Conservation (phyloP, 2,329 filamentous ascomycete genomes). For the Colletotrichum graminicola region DNA sequence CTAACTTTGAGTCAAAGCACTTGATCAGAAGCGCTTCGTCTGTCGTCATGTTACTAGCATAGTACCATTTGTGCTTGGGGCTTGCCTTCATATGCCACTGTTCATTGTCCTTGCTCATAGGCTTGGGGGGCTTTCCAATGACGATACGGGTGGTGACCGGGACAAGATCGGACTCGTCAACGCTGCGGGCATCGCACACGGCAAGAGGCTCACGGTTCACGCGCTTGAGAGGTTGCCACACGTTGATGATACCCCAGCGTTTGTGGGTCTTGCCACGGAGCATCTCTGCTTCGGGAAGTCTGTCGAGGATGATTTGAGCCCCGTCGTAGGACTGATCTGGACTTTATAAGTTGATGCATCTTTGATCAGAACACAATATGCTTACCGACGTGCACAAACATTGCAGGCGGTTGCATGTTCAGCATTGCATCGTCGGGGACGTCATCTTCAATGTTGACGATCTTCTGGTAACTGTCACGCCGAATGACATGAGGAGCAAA, state of each 20-base stretch:
- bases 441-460: background rate
- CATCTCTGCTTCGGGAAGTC: slow-evolving; percentile 7
- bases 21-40: slow-evolving; percentile 7
- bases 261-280: slow-evolving; percentile 6
- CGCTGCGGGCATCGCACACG: slow-evolving; percentile 53
- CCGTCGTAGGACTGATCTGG: slow-evolving; percentile 2
- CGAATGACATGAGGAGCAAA: slow-evolving; percentile 10
- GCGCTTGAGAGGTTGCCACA: slow-evolving; percentile 62
- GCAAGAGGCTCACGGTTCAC: slow-evolving; percentile 58
- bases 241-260: slow-evolving; percentile 43
- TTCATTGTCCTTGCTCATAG: background rate
- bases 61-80: background rate
- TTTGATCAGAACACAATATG: rapidly evolving
- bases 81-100: slow-evolving; percentile 4
- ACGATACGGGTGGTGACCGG: background rate
- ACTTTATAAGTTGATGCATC: background rate
- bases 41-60: background rate
- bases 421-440: background rate
- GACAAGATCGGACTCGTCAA: slow-evolving; percentile 53
- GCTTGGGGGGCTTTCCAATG: background rate
- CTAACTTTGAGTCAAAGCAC: background rate
- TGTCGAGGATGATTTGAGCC: background rate
- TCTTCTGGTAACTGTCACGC: background rate
- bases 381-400: slow-evolving; percentile 13
- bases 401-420: slow-evolving; percentile 3